These are phyloP conservation scores for Fusarium robinianum DNA, from an alignment of 2,329 filamentous ascomycete genomes.

Conservation along the genomic window DNA sequence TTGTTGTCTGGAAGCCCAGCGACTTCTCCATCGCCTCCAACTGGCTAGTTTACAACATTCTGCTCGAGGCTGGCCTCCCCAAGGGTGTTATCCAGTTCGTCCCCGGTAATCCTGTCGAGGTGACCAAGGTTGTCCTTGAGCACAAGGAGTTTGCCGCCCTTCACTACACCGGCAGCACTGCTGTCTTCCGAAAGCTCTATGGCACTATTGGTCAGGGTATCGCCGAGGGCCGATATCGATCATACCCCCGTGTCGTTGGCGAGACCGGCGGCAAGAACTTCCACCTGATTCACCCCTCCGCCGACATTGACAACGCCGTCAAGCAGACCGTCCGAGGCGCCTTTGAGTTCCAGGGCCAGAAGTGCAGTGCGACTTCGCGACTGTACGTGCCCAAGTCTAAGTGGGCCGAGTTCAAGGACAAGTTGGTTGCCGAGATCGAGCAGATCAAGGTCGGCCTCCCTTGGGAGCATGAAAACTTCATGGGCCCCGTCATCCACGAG, in stretches of 20 bases:
- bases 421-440: constrained; percentile 69
- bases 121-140: constrained; percentile 76
- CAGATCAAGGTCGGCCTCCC: constrained; percentile 73
- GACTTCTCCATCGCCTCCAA: constrained; percentile 87
- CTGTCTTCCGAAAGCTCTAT: constrained; percentile 87
- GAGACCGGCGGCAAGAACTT: constrained; percentile 96
- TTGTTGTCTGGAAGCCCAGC: constrained; percentile 96
- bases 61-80: constrained; percentile 88
- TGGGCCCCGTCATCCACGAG: constrained; percentile 85
- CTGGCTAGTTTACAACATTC: constrained; percentile 87
- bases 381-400: constrained; percentile 76
- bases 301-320: constrained; percentile 77
- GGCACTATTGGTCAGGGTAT: constrained; percentile 83
- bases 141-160: constrained; percentile 86
- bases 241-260: constrained; percentile 87
- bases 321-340: constrained; percentile 83
- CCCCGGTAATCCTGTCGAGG: constrained; percentile 81
- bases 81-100: constrained; percentile 92
- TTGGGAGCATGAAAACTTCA: constrained; percentile 74
- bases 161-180: constrained; percentile 92
- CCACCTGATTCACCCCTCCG: constrained; percentile 78
- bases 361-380: constrained; percentile 84
- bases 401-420: constrained; percentile 72
- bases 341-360: constrained; percentile 91
- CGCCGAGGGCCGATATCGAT: constrained; percentile 77